These are phyloP conservation scores for Hericium erinaceus DNA, from an alignment of 768 basidiomycete species.

Conservation along the genomic window DNA sequence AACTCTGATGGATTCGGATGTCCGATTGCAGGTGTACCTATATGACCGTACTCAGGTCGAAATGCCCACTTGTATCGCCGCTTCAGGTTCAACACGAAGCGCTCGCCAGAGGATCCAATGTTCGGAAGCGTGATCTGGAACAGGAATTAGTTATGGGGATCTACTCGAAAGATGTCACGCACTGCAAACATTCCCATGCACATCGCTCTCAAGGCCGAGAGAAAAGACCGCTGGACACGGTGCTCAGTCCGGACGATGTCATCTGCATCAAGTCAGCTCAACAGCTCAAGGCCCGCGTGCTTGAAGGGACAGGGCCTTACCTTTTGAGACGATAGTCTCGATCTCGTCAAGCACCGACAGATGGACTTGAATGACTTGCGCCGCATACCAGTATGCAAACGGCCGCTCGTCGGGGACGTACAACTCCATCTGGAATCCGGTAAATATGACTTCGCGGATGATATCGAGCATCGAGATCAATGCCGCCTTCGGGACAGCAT, in stretches of 20 bases:
- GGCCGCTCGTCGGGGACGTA: constrained; percentile 59
- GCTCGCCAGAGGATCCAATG: constrained; percentile 38
- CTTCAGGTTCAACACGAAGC: constrained; percentile 46
- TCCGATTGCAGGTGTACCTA: constrained; percentile 34
- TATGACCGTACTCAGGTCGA: constrained; percentile 44
- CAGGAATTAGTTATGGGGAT: background rate
- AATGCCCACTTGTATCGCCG: constrained; percentile 79
- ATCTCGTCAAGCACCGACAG: constrained; percentile 44
- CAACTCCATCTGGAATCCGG: constrained; percentile 71
- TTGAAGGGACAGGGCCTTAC: constrained; percentile 17
- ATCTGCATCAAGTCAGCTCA: constrained; percentile 1
- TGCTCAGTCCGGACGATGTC: constrained; percentile 4
- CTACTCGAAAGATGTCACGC: constrained; percentile 10
- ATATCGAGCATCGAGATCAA: constrained; percentile 50
- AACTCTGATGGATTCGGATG: constrained; percentile 52
- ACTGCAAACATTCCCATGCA: constrained; percentile 47
- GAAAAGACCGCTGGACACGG: constrained; percentile 3
- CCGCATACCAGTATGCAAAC: constrained; percentile 70
- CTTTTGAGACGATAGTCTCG: constrained; percentile 27
- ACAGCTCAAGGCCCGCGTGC: too few species aligned
- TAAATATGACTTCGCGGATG: constrained; percentile 59
- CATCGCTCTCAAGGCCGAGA: constrained; percentile 28
- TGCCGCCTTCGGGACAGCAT: constrained; percentile 34
- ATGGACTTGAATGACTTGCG: constrained; percentile 48
- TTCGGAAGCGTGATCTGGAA: constrained; percentile 39